Base-by-base conservation (phyloP, 2,329 filamentous ascomycete species). In the Penicillium nordicum region DNA sequence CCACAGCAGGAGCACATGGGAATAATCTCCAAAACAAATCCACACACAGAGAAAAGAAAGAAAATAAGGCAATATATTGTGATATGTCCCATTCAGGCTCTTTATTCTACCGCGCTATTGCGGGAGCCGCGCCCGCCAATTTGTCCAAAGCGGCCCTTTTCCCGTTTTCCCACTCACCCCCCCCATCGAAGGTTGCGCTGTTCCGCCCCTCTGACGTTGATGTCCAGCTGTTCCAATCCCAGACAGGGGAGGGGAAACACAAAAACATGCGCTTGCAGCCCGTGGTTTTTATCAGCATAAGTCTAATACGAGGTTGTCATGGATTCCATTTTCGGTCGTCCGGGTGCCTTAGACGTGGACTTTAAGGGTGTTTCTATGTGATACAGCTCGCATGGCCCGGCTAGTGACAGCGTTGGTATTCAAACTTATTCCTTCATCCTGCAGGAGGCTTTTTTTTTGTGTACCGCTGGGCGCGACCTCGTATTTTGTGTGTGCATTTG, bases 161-260 rank as follows among this genome's bases (percentile, higher is more conserved):
- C 23, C 38, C 41, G 41, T 46, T 52, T 46, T 34, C 30, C 44
- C 44, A 45, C 43, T 10, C 14, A 42, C 21, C 40, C 25, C 25
- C 38, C 25, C 42, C 32, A 40, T 41, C n/a, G 9, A 37, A 37
- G 36, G 47, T 30, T 11, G 47, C 43, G 46, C 57, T 63, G 56
- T 59, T 60, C 59, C 59, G 55, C 57, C 57, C 29, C 63, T 63
- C 67, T 70, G 68, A 70, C 68, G 67, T 68, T 63, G 65, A 55
- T 64, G 59, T 62, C 50, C 55, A 58, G 60, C 55, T 60, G 59
- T 41, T 45, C 36, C 53, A 45, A 30, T 50, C 41, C 53, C 25
- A 12, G 8, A 37, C 36, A 18, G 40, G 27, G 27, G 53, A 43
- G 50, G 50, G 37, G 27, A 27, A 27, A 27, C 1, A 16, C 18